A percentile compares a stretch with the other conserved stretches of the same genome.
phyloP scores from a whole-genome alignment of 1,284 basidiomycete genomes.

The Pseudomicrostroma phylloplanum region DNA sequence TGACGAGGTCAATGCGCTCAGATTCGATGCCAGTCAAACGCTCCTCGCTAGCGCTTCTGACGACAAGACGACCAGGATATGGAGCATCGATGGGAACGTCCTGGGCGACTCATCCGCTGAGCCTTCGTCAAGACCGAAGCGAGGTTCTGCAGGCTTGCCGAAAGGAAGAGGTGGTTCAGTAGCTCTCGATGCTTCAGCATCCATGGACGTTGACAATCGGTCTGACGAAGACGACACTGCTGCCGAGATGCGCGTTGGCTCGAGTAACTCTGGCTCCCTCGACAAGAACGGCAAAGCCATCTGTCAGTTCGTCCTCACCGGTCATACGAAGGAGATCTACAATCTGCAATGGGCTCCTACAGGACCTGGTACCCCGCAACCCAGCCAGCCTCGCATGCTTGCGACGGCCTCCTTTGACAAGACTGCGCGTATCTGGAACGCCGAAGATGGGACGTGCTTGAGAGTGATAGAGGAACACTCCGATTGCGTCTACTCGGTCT shows the following conservation, averaged over 20 bases:
- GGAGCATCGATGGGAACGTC: constrained; percentile 28
- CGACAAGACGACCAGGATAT: constrained; percentile 43
- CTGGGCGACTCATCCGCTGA: not conserved
- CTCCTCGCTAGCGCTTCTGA: constrained; percentile 46
- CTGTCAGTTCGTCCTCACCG: constrained; percentile 19
- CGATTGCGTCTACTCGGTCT: constrained; percentile 43
- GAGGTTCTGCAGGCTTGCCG: not conserved
- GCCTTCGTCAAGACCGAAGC: not conserved
- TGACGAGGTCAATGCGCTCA: constrained; percentile 49
- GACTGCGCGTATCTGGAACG: constrained; percentile 48
- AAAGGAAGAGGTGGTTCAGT: constrained; percentile 28
- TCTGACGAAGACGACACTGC: constrained; percentile 11
- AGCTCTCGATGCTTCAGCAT: constrained; percentile 20
- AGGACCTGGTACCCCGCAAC: constrained; percentile 31
- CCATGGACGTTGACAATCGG: constrained; percentile 33
- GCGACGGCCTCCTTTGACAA: constrained; percentile 47
- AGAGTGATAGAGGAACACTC: constrained; percentile 41
- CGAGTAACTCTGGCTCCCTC: not conserved
- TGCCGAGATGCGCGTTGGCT: not conserved
- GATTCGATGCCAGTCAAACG: constrained; percentile 47
- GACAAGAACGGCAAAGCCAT: not conserved
- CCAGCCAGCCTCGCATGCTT: constrained; percentile 42
- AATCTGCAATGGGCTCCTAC: constrained; percentile 45
- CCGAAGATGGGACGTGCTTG: constrained; percentile 42
- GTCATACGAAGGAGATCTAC: constrained; percentile 47